phyloP scores from a whole-genome alignment of 257 asterid genomes.

The Striga asiatica region DNA sequence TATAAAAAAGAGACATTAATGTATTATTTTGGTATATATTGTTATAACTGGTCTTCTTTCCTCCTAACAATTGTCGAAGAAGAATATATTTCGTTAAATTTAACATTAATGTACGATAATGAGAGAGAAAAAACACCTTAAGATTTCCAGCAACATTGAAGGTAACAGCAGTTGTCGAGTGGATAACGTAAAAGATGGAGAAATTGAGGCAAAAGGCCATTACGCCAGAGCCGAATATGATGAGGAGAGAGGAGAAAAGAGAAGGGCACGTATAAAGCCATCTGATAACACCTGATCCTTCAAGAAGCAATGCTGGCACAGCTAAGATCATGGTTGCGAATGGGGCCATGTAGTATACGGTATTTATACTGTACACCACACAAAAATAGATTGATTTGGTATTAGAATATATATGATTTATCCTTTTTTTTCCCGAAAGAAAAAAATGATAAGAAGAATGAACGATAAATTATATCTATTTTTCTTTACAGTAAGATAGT shows the following conservation, averaged over 20 bases:
- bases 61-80: too few species aligned
- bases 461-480: too few species aligned
- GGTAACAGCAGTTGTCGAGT: conserved; percentile 96
- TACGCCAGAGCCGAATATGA: conserved; percentile 83
- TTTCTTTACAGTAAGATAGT: too few species aligned
- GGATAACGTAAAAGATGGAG: conserved; percentile 91
- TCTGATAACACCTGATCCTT: conserved; percentile 64
- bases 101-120: too few species aligned
- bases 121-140: conserved; percentile 56
- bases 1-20: too few species aligned
- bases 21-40: too few species aligned
- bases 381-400: conserved; percentile 6
- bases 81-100: too few species aligned
- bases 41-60: too few species aligned
- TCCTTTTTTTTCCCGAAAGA: too few species aligned
- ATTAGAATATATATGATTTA: neutral
- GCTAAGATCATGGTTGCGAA: conserved; percentile 90
- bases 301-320: conserved; percentile 67
- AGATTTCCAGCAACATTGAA: conserved; percentile 98
- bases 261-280: conserved; percentile 63
- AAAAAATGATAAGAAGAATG: too few species aligned
- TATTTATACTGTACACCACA: conserved; percentile 96
- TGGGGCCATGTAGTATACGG: conserved; percentile 98
- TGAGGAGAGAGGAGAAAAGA: conserved; percentile 46
- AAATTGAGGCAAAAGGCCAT: conserved; percentile 88